A percentile compares a stretch with the other conserved stretches of the same genome.
Conservation (phyloP, 2,329 filamentous ascomycete species). For the Parastagonospora nodorum region DNA sequence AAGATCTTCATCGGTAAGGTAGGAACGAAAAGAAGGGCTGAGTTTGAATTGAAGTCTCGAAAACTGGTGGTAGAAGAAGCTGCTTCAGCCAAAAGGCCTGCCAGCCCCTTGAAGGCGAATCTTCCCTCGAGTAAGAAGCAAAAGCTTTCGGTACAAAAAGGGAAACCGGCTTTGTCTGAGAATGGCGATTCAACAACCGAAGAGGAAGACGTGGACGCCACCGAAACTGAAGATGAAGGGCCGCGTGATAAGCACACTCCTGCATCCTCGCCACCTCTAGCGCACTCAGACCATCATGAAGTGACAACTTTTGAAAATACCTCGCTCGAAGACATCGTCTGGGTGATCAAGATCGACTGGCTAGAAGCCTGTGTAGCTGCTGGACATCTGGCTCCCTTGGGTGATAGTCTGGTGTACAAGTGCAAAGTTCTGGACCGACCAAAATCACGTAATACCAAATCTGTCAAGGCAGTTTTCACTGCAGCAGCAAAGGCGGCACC, state of each 20-base stretch:
- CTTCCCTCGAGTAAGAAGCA: conserved; percentile 23
- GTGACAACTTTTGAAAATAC: conserved; percentile 18
- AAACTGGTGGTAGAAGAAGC: conserved; percentile 65
- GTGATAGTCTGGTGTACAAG: conserved; percentile 58
- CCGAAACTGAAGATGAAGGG: conserved; percentile 18
- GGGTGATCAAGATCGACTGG: conserved; percentile 61
- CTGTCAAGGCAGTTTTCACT: conserved; percentile 22
- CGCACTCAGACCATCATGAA: conserved; percentile 5
- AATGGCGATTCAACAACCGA: conserved; percentile 29
- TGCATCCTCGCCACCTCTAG: conserved; percentile 8
- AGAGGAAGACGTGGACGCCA: conserved; percentile 19
- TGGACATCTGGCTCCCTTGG: conserved; percentile 51
- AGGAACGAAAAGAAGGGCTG: conserved; percentile 69
- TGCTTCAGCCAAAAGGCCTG: conserved; percentile 21
- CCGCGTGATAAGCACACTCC: conserved; percentile 4
- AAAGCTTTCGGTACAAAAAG: conserved; percentile 8
- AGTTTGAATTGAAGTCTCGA: conserved; percentile 75
- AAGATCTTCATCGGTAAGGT: conserved; percentile 76
- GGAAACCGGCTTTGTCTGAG: conserved; percentile 11
- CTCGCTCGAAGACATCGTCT: conserved; percentile 44
- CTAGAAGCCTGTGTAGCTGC: conserved; percentile 54
- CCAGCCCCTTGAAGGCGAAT: conserved; percentile 16
- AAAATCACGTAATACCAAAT: conserved; percentile 24
- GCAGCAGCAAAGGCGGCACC: conserved; percentile 6
- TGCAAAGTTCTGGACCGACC: conserved; percentile 52